Evolutionary conservation across 805 yeast genomes (phyloP), one percentile per base, ranked within the genome.

Genomic region (Hanseniaspora guilliermondii): DNA sequence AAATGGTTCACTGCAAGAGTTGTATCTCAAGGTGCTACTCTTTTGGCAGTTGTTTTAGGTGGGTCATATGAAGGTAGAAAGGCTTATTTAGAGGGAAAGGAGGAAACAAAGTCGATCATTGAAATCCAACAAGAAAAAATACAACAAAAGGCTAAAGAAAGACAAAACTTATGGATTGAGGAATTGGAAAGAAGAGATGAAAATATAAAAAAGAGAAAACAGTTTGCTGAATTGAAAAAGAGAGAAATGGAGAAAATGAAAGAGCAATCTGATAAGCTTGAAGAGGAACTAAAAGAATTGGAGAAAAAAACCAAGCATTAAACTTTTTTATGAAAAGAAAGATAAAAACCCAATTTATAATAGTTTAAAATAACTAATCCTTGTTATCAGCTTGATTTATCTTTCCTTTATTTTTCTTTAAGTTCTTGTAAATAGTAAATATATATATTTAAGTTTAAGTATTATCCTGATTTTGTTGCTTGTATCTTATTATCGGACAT

Each of bases 1-100:
- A 76, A 77, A 48, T 88, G 86, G 79, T 89, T 87, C 73, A 76
- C 91, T 61, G 86, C 87, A 79, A 83, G 97, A 73, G 91, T 89
- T 46, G 93, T 78, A 0, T 75, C 87, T 61, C 97, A 89, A 69
- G 87, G 85, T 4, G 77, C 83, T 56, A 89, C 97, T 0, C 70
- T 89, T 41, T 81, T 80, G 16, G 95, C 96, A 0, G 72, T 89
- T 49, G 82, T 88, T 6, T 80, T 79, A 12, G 97, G 96, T 41
- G 73, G 74, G 50, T 73, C 71, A 59, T 71, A 73, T 58, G 64
- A 79, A 6, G 76, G 76, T 53, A 91, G 86, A 60, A 91, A 85
- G 33, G 65, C 73, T 58, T 72, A 85, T 60, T 71, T 79, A 53
- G 85, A 82, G 61, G 47, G 37, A 7, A 85, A 86, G 77, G 53